Percentiles rank a stretch among this genome's conserved stretches.
phyloP scores from a whole-genome alignment of 1,284 basidiomycete species.

The Pseudozyma tsukubaensis region DNA sequence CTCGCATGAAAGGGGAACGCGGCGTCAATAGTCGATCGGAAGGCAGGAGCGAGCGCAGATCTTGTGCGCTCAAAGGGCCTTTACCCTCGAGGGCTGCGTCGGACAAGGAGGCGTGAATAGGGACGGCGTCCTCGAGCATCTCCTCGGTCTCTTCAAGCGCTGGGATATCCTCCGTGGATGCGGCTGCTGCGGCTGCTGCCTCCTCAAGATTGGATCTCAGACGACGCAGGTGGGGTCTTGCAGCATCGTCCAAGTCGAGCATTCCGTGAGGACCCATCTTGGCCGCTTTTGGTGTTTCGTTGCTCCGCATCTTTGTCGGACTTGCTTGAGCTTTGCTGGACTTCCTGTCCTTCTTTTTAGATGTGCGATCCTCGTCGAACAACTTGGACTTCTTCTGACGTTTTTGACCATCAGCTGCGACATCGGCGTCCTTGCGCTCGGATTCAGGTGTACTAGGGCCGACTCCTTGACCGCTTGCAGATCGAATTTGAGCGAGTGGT shows the following conservation, averaged over 20 bases:
- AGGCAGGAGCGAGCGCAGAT: conserved; percentile 22
- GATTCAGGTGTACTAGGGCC: conserved; percentile 11
- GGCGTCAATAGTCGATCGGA: conserved; percentile 5
- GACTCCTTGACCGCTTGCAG: conserved; percentile 27
- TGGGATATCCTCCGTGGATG: conserved; percentile 22
- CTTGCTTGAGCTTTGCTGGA: conserved; percentile 10
- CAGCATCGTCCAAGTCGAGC: conserved; percentile 41
- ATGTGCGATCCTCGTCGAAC: conserved; percentile 1
- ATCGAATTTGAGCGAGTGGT: conserved; percentile 54
- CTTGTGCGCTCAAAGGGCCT: conserved; percentile 35
- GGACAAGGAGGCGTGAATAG: conserved; percentile 30
- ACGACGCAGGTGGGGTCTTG: conserved; percentile 31
- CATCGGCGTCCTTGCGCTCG: conserved; percentile 4
- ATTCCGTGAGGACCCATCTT: conserved; percentile 28
- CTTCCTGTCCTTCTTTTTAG: conserved; percentile 29
- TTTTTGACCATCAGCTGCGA: conserved; percentile 6
- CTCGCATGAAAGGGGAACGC: conserved; percentile 13
- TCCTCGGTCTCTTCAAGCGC: conserved; percentile 18
- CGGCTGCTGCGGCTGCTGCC: conserved; percentile 54
- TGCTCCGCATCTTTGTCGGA: conserved; percentile 12
- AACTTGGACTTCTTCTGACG: conserved; percentile 20
- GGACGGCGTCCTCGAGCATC: conserved; percentile 18
- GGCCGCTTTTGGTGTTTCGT: conserved; percentile 20
- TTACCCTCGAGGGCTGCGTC: conserved; percentile 43
- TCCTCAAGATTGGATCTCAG: conserved; percentile 44